phyloP scores from a whole-genome alignment of 2,329 filamentous ascomycete species.

The Camptophora hylomeconis region DNA sequence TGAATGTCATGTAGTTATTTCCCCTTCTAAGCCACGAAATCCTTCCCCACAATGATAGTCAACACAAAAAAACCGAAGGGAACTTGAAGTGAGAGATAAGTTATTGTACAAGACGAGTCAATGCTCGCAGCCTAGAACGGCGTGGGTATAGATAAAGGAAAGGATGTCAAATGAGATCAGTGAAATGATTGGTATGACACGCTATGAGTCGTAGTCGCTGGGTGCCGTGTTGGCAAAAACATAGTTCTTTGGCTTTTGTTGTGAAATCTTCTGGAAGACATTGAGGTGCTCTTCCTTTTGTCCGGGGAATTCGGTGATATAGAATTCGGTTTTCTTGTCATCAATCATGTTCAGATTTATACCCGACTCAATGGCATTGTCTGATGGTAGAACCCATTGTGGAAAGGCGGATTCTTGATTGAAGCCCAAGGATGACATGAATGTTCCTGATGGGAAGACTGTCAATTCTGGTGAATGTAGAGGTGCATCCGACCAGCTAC shows the following conservation, averaged over 20 bases:
- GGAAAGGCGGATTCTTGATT: conserved; percentile 22
- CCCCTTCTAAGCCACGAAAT: too few species aligned
- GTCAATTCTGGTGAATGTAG: conserved; percentile 28
- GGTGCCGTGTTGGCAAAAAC: conserved; percentile 31
- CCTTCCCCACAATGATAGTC: too few species aligned
- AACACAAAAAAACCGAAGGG: too few species aligned
- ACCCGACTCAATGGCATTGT: conserved; percentile 11
- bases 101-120: too few species aligned
- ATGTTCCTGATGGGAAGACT: conserved; percentile 26
- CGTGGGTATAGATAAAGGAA: too few species aligned
- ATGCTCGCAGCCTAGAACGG: too few species aligned
- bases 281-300: conserved; percentile 31
- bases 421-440: conserved; percentile 23
- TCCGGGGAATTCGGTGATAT: conserved; percentile 32
- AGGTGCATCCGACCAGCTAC: conserved; percentile 29
- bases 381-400: conserved; percentile 14
- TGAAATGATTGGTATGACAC: too few species aligned
- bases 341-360: conserved; percentile 15
- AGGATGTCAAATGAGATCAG: too few species aligned
- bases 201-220: conserved; percentile 22
- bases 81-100: too few species aligned
- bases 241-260: conserved; percentile 29
- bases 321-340: conserved; percentile 27
- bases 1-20: too few species aligned
- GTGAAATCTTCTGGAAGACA: conserved; percentile 28